Conservation (phyloP, 2,329 filamentous ascomycete species). For the Aspergillus aculeatinus region DNA sequence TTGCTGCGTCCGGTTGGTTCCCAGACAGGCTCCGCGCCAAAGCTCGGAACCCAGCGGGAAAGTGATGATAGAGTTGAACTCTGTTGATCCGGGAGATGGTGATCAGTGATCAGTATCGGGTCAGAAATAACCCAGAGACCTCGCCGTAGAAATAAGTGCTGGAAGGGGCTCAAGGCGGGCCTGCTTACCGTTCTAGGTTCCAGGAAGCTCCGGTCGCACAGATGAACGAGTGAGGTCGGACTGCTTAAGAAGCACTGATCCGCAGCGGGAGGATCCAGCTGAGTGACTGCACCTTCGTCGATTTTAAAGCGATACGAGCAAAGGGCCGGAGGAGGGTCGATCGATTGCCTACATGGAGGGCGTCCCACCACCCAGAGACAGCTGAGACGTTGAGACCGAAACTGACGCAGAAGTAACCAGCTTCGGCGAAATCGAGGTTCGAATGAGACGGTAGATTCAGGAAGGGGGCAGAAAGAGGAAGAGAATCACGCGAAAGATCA, state of each 20-base stretch:
- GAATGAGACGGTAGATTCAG: not conserved
- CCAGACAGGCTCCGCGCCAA: not conserved
- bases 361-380: slow-evolving; percentile 1
- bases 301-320: slow-evolving; percentile 3
- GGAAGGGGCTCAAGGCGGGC: not conserved
- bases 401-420: slow-evolving; percentile 1
- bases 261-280: not conserved
- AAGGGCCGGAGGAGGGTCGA: slow-evolving; percentile 5
- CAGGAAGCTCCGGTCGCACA: not conserved
- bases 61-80: not conserved
- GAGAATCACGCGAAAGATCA: not conserved
- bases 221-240: not conserved
- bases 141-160: not conserved
- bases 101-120: not conserved
- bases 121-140: not conserved
- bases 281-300: slow-evolving; percentile 1
- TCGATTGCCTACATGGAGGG: slow-evolving; percentile 10
- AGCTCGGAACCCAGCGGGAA: not conserved
- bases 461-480: not conserved
- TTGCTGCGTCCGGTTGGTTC: not conserved
- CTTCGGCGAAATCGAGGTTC: not conserved
- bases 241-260: not conserved
- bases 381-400: not conserved
- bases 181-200: slow-evolving; percentile 1
- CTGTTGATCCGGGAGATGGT: not conserved